Evolutionary conservation across 176 grass and related monocot species (phyloP), one percentile per base, ranked within the genome.

Genomic region (Oryza glumipatula): DNA sequence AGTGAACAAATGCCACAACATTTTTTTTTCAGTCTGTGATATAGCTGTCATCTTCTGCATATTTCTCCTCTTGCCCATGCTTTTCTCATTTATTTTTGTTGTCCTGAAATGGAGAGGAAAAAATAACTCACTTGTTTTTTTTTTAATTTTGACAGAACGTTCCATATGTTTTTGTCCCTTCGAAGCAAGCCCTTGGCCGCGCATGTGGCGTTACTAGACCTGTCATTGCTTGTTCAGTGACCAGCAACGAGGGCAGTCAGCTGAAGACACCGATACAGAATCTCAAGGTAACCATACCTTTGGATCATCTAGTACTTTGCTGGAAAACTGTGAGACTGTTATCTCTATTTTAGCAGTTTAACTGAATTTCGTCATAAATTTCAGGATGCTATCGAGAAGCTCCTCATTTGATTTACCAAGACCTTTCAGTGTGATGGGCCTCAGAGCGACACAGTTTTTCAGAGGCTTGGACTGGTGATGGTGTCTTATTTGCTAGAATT

Each of bases 401-500:
- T 96, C 81, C 84, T 93, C 76, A 96, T 96, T 60, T 96, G 74
- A 96, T 83, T 75, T 81, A 68, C 48, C 48, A 66, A 68, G 46
- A 78, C 47, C 76, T 91, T 88, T 94, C 91, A 88, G 94, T 90
- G 92, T 94, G 91, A 96, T 91, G 86, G 91, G 91, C 88, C 86
- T 93, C 81, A 21, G 24, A 26, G 70, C 8, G 72, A 83, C 69
- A 83, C 79, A 89, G 41, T 87, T 92, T 80, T 87, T 89, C 87
- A 90, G 86, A 91, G 91, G 94, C 94, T 93, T 96, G 94, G 91
- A 96, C 94, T 89, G 94, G 92, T 91, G 80, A 87, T 84, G 83
- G 79, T 87, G 70, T 87, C 80, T 86, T 84, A 70, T 76, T 76
- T 84, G 61, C 76, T 80, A 82, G 79, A 74, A 80, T 26, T 80